Conservation (phyloP, 2,329 filamentous ascomycete species). For the Fusarium musae region DNA sequence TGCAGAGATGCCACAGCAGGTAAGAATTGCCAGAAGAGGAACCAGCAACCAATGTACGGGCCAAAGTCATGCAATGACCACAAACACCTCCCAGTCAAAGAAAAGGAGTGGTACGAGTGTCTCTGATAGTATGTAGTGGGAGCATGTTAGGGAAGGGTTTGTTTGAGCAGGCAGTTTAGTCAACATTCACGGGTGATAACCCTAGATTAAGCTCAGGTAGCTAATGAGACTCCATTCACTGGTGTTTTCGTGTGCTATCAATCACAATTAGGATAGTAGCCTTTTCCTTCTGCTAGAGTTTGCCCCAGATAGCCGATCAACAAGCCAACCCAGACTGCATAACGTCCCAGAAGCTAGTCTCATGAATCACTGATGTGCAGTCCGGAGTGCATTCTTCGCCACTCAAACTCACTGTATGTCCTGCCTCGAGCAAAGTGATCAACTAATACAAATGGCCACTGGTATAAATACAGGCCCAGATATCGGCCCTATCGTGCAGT, state of each 20-base stretch:
- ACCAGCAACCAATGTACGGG: not conserved
- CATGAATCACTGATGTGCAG: not conserved
- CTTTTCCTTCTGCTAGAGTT: not conserved
- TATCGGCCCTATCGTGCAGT: too few species aligned
- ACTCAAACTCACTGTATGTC: fast-evolving
- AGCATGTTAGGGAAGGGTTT: not conserved
- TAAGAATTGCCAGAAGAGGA: not conserved
- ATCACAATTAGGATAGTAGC: not conserved
- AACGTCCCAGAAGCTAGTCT: not conserved
- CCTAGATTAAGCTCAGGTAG: too few species aligned
- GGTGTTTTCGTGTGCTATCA: not conserved
- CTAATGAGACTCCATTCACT: too few species aligned
- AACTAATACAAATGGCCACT: too few species aligned
- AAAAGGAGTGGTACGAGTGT: not conserved
- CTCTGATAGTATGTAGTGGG: not conserved
- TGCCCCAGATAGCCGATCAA: fast-evolving
- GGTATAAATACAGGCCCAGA: fast-evolving
- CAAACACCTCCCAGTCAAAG: not conserved
- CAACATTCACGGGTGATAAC: not conserved
- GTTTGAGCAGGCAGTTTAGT: not conserved
- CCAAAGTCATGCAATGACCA: not conserved
- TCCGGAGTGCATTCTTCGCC: not conserved
- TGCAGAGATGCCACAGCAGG: not conserved
- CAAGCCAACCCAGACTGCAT: fast-evolving
- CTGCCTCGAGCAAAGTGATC: not conserved